Evolutionary conservation across 805 yeast genomes (phyloP), one percentile per base, ranked within the genome.

Genomic region (Barnettozyma wickerhamii): DNA sequence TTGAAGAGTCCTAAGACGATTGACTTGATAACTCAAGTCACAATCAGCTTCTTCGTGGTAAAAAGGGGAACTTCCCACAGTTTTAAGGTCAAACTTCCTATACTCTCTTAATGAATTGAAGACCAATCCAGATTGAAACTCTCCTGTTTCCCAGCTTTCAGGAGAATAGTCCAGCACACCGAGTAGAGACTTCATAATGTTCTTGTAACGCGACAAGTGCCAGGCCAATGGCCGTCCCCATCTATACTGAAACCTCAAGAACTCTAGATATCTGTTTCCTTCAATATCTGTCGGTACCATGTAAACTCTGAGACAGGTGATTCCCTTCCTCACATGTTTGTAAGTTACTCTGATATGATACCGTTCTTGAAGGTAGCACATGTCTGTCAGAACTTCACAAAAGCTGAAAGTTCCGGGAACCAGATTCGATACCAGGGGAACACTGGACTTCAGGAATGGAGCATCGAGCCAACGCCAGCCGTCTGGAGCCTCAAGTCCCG

Each of bases 381-480:
- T 47, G 35, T 72, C 72, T 4, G 44, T 33, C 5, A 75, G 34
- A 0, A 69, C 20, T 1, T 50, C 51, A 6, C 52, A 39, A 29
- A 36, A 53, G 46, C 50, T 57, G 42, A 17, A 45, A 27, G 14
- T 38, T 26, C 34, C 37, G 39, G n/a, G 44, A 31, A 26, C 10
- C 23, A 15, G 6, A 40, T 41, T 38, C 31, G 47, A 50, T 17
- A 35, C 33, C 18, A 35, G 45, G 2, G 32, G 35, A 4, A 19
- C 7, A 13, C 33, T 28, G 2, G 44, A 27, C 6, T 45, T 38
- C 5, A 66, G 54, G 44, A 51, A 63, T 14, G 74, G 74, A 9
- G 74, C 62, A 45, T 77, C 79, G 13, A 77, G 58, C 85, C 84
- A 79, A 37, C 36, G 50, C 84, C 85, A 80, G 1, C 66, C 69